Base-by-base conservation (phyloP, 345 rosid genomes). In the Xanthoceras sorbifolium region DNA sequence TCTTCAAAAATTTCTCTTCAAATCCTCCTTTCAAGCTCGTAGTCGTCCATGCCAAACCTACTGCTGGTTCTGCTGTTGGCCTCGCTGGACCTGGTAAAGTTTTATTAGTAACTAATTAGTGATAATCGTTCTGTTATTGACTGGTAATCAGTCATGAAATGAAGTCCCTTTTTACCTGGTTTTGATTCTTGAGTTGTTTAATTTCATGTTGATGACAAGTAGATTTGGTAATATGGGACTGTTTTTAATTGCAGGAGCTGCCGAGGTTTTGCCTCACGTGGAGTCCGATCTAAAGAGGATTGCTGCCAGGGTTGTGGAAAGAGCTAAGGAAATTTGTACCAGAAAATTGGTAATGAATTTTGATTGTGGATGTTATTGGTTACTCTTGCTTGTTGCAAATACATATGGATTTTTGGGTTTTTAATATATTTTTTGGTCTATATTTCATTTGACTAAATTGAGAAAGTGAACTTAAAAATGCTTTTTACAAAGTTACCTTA, bases 51-150 rank as follows among this genome's bases (percentile, higher is more conserved):
- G 92, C 97, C 72, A 96, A 91, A 83, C 97, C 97, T 64, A 23
- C 86, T 80, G 77, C 94, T 76, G 15, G 84, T 79, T 79, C 93
- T 32, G 86, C 78, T 74, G 77, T 96, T 36, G 92, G 91, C 64
- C 83, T 92, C 69, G 90, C 87, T 34, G 99, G 97, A 67, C 94
- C 97, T 18, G 99, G 98, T 92, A 82, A 26, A 42, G 10, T n/a
- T n/a, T n/a, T n/a, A n/a, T n/a, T n/a, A n/a, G n/a, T n/a, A n/a
- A n/a, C n/a, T n/a, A n/a, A n/a, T n/a, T n/a, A n/a, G n/a, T n/a
- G n/a, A n/a, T n/a, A n/a, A n/a, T n/a, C n/a, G n/a, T n/a, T n/a
- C n/a, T n/a, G n/a, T n/a, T n/a, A n/a, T n/a, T n/a, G n/a, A n/a
- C n/a, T n/a, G n/a, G n/a, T n/a, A n/a, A n/a, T n/a, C n/a, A n/a